Percentiles rank a stretch among this genome's conserved stretches.
These are phyloP conservation scores for Ceratocystis cacaofunesta DNA, from an alignment of 2,329 filamentous ascomycete species.

Conservation along the genomic window DNA sequence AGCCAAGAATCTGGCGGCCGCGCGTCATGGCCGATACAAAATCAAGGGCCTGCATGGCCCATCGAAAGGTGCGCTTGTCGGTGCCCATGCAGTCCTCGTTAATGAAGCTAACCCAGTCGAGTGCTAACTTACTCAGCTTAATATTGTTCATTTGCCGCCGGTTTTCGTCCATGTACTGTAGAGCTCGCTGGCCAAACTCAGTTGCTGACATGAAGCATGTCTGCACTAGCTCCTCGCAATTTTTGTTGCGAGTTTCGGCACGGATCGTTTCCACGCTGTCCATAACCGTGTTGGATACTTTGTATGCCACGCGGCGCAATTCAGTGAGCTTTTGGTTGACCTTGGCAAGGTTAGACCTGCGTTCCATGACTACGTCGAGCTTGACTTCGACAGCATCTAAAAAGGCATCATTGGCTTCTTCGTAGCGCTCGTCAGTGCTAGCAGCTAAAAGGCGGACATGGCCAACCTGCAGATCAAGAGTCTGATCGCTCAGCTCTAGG, in stretches of 20 bases:
- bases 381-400: constrained; percentile 66
- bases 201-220: constrained; percentile 98
- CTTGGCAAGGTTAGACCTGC: constrained; percentile 81
- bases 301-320: constrained; percentile 90
- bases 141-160: constrained; percentile 93
- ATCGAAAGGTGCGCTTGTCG: constrained; percentile 90
- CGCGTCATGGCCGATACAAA: constrained; percentile 96
- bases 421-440: constrained; percentile 63
- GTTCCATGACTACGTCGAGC: constrained; percentile 78
- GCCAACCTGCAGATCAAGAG: constrained; percentile 71
- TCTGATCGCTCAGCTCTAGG: constrained; percentile 58
- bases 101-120: constrained; percentile 97
- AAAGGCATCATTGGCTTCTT: constrained; percentile 65
- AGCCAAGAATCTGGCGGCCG: constrained; percentile 79
- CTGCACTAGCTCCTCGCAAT: constrained; percentile 91
- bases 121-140: constrained; percentile 78
- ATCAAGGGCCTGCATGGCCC: constrained; percentile 88
- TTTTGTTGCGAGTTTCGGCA: constrained; percentile 65
- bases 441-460: constrained; percentile 80
- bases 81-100: constrained; percentile 91
- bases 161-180: constrained; percentile 92
- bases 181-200: constrained; percentile 88
- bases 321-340: constrained; percentile 85
- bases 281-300: constrained; percentile 95
- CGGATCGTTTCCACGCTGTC: constrained; percentile 91